phyloP scores from a whole-genome alignment of 2,329 filamentous ascomycete genomes.

The Alternaria gaisen region DNA sequence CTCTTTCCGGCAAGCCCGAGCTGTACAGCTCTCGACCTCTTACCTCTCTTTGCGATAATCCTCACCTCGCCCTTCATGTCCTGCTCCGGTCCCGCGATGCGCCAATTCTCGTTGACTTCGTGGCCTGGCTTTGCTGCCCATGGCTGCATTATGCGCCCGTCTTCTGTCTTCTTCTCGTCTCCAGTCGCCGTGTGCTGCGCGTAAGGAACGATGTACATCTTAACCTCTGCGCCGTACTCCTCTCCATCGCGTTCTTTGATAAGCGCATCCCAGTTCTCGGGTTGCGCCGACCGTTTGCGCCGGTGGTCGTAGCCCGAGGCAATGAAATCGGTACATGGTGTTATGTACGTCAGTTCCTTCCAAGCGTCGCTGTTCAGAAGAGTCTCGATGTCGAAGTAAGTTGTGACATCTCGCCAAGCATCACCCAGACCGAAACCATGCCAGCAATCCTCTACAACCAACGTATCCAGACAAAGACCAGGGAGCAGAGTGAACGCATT shows the following conservation, averaged over 20 bases:
- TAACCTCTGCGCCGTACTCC: conserved; percentile 40
- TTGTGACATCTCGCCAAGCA: conserved; percentile 47
- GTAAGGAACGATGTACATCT: conserved; percentile 44
- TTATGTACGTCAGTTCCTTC: conserved; percentile 45
- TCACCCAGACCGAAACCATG: conserved; percentile 47
- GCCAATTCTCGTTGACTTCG: conserved; percentile 39
- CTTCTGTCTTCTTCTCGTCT: conserved; percentile 24
- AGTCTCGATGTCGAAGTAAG: conserved; percentile 47
- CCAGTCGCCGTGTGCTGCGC: conserved; percentile 24
- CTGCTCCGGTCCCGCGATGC: conserved; percentile 40
- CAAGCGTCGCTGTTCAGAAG: conserved; percentile 45
- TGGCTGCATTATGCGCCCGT: conserved; percentile 31
- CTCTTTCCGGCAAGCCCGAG: conserved; percentile 37
- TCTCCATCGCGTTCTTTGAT: conserved; percentile 44
- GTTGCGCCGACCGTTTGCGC: conserved; percentile 38
- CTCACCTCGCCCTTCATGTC: conserved; percentile 44
- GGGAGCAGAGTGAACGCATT: conserved; percentile 45
- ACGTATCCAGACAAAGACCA: conserved; percentile 42
- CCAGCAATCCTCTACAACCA: conserved; percentile 47
- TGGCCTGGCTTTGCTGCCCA: conserved; percentile 46
- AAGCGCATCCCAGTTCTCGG: conserved; percentile 41
- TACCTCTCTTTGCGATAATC: conserved; percentile 43
- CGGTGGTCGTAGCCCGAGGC: conserved; percentile 45
- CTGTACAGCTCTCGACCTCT: conserved; percentile 35
- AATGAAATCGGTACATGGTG: conserved; percentile 47